These are phyloP conservation scores for Arthrobotrys iridis DNA, from an alignment of 2,329 filamentous ascomycete genomes.

Conservation along the genomic window DNA sequence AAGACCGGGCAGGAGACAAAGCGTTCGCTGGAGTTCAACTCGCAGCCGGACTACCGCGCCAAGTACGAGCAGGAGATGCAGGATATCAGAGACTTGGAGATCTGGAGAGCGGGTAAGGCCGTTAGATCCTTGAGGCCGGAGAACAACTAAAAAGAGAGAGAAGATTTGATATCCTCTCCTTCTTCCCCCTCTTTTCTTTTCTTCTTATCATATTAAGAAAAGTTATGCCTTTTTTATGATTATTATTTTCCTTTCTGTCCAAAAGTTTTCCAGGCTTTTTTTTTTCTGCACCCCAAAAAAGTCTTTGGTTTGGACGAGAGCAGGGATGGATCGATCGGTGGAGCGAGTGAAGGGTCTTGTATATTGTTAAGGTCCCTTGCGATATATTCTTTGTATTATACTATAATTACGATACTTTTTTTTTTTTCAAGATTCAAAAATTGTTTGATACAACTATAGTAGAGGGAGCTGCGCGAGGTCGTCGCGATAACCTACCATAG, in stretches of 20 bases:
- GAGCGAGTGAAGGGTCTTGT: constrained; percentile 55
- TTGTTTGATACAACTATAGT: not conserved
- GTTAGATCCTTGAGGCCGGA: constrained; percentile 89
- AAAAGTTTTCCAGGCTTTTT: constrained; percentile 51
- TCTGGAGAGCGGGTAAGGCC: constrained; percentile 98
- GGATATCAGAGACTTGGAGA: constrained; percentile 97
- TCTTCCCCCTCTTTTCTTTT: constrained; percentile 3
- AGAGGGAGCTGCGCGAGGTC: not conserved
- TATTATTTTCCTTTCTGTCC: constrained; percentile 56
- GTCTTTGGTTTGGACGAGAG: not conserved
- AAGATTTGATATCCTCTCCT: constrained; percentile 65
- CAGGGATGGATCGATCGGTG: not conserved
- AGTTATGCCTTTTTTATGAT: constrained; percentile 60
- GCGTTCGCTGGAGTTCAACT: constrained; percentile 97
- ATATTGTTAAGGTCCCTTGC: constrained; percentile 30
- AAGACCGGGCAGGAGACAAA: constrained; percentile 91
- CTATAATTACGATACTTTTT: constrained; percentile 60
- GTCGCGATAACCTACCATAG: too few species aligned
- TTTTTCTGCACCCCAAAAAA: constrained; percentile 9
- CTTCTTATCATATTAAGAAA: constrained; percentile 54
- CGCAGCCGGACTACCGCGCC: constrained; percentile 93
- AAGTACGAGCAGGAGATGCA: constrained; percentile 98
- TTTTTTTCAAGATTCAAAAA: constrained; percentile 22
- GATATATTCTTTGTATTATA: constrained; percentile 56
- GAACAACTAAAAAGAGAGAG: constrained; percentile 68